Percentiles rank a stretch among this genome's conserved stretches.
Conservation (phyloP, 768 basidiomycete genomes). For the Cytidiella melzeri region DNA sequence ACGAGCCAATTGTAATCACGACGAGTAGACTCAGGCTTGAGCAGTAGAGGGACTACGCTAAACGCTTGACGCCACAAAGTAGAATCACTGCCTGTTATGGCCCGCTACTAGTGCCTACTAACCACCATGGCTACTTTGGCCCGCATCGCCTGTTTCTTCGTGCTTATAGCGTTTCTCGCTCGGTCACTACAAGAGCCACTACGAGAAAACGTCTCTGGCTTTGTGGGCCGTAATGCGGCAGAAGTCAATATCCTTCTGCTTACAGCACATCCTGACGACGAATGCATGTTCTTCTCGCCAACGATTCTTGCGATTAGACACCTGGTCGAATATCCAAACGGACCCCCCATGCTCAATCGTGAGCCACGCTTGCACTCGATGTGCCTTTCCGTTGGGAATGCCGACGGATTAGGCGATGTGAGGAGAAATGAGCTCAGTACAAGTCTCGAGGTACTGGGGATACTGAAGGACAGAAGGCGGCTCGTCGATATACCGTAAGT, state of each 20-base stretch:
- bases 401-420: conserved; percentile 63
- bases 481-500: conserved; percentile 70
- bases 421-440: conserved; percentile 52
- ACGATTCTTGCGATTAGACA: conserved; percentile 68
- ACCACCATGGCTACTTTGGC: neutral
- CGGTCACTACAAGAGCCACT: neutral
- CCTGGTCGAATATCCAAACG: conserved; percentile 26
- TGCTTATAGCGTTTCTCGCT: neutral
- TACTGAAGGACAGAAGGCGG: conserved; percentile 47
- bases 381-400: conserved; percentile 76
- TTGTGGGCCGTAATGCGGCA: neutral
- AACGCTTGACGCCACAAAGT: too few species aligned
- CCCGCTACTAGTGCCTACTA: too few species aligned
- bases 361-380: conserved; percentile 45
- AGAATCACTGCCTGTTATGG: too few species aligned
- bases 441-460: conserved; percentile 65
- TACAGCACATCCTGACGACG: conserved; percentile 94
- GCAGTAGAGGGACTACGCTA: too few species aligned
- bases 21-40: too few species aligned
- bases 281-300: conserved; percentile 91
- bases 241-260: conserved; percentile 49
- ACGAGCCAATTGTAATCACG: too few species aligned
- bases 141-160: neutral
- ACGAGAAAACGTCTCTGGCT: neutral
- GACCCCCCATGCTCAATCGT: neutral